Evolutionary conservation across 306 rosid species (phyloP).

Genomic region (Vigna hirtella): DNA sequence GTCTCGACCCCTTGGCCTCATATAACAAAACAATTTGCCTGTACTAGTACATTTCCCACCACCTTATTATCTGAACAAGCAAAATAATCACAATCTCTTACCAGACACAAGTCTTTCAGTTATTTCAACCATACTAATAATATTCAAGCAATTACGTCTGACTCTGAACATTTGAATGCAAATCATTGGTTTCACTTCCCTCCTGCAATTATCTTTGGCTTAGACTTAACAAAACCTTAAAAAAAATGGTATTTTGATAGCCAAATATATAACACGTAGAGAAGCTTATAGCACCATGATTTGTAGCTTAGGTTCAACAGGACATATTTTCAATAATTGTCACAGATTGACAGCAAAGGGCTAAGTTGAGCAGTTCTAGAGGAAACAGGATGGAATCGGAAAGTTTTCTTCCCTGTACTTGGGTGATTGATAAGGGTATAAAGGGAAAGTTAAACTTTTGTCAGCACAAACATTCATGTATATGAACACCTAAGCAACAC

Average conservation of each 20-base stretch:
- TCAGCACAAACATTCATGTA: slow-evolving; percentile 3
- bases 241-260: slow-evolving; percentile 4
- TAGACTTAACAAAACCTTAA: slow-evolving; percentile 15
- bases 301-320: slow-evolving; percentile 17
- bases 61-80: slow-evolving; percentile 13
- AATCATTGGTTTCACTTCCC: not conserved
- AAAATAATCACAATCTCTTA: slow-evolving; percentile 22
- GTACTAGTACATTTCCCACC: slow-evolving; percentile 1
- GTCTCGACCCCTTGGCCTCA: slow-evolving; percentile 13
- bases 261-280: slow-evolving; percentile 5
- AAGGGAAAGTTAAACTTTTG: slow-evolving; percentile 13
- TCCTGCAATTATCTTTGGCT: slow-evolving; percentile 15
- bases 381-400: not conserved
- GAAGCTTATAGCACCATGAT: slow-evolving; percentile 10
- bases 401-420: not conserved
- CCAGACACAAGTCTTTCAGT: not conserved
- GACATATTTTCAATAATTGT: not conserved
- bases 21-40: slow-evolving; percentile 13
- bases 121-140: slow-evolving; percentile 1
- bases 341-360: slow-evolving; percentile 2
- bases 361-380: not conserved
- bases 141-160: not conserved
- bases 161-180: slow-evolving; percentile 15
- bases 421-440: slow-evolving; percentile 24
- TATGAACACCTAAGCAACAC: slow-evolving; percentile 4